Conservation (phyloP, 192 early-diverging fungal genomes). For the Pilaira anomala region DNA sequence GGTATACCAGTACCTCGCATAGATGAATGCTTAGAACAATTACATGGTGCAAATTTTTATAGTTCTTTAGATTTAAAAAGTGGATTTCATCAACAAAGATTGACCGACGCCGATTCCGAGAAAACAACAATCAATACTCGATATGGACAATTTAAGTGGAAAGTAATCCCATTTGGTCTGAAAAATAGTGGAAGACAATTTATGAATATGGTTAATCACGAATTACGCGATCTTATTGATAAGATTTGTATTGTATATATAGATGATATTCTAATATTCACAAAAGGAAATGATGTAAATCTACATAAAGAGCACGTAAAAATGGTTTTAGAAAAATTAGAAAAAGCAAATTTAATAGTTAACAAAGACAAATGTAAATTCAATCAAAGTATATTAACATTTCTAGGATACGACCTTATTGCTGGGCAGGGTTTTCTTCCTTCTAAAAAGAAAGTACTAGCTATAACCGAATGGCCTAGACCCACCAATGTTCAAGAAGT, state of each 20-base stretch:
- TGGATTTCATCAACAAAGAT: conserved; percentile 45
- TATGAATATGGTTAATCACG: conserved; percentile 17
- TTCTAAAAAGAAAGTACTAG: conserved; percentile 21
- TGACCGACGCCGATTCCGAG: conserved; percentile 26
- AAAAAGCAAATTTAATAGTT: conserved; percentile 12
- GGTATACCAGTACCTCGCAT: conserved; percentile 49
- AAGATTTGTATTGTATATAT: conserved; percentile 36
- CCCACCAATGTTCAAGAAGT: conserved; percentile 21
- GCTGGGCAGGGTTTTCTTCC: conserved; percentile 19
- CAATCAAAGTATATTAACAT: conserved; percentile 15
- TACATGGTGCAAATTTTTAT: conserved; percentile 35
- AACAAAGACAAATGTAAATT: conserved; percentile 14
- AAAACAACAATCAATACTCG: conserved; percentile 40
- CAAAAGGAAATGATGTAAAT: conserved; percentile 27
- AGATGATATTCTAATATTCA: conserved; percentile 45
- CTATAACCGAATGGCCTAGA: conserved; percentile 16
- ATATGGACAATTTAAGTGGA: conserved; percentile 23
- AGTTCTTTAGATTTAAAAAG: conserved; percentile 42
- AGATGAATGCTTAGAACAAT: conserved; percentile 39
- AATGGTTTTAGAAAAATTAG: conserved; percentile 14
- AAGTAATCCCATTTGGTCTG: conserved; percentile 30
- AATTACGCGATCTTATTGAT: background rate
- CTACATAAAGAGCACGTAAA: conserved; percentile 27
- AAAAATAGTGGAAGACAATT: conserved; percentile 4
- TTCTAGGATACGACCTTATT: conserved; percentile 33